Percentiles rank a stretch among this genome's conserved stretches.
phyloP scores from a whole-genome alignment of 163 green algal genomes.

The Trebouxia gelatinosa region DNA sequence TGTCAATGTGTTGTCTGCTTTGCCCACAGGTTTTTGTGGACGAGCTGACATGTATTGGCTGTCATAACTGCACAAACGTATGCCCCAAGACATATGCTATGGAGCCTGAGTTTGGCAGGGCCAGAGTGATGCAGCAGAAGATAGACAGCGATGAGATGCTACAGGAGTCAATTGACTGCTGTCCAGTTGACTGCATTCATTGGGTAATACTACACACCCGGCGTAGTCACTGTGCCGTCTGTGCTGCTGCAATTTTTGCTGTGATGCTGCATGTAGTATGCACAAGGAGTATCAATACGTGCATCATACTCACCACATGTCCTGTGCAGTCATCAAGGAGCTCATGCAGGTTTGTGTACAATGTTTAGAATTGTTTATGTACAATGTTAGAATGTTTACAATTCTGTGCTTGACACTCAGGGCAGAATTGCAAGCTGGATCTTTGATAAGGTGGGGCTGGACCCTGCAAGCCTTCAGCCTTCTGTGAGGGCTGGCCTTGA shows the following conservation, averaged over 20 bases:
- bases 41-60: conserved; percentile 75
- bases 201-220: conserved; percentile 63
- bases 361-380: too few relatives aligned
- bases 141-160: conserved; percentile 10
- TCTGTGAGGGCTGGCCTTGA: conserved; percentile 79
- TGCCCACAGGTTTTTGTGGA: conserved; percentile 74
- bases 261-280: too few relatives aligned
- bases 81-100: conserved; percentile 63
- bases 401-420: too few relatives aligned
- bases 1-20: too few relatives aligned
- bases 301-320: too few relatives aligned
- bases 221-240: too few relatives aligned
- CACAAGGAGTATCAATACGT: too few relatives aligned
- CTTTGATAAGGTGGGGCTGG: conserved; percentile 34
- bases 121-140: conserved; percentile 55
- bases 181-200: conserved; percentile 81
- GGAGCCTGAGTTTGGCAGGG: conserved; percentile 73
- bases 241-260: neutral
- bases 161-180: conserved; percentile 71
- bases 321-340: too few relatives aligned
- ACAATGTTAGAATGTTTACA: too few relatives aligned
- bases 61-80: conserved; percentile 54
- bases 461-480: conserved; percentile 45
- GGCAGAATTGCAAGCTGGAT: conserved; percentile 68
- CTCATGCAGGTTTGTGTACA: too few relatives aligned